Conservation (phyloP, 177 flowering plant species). For the Vitis hybrid region DNA sequence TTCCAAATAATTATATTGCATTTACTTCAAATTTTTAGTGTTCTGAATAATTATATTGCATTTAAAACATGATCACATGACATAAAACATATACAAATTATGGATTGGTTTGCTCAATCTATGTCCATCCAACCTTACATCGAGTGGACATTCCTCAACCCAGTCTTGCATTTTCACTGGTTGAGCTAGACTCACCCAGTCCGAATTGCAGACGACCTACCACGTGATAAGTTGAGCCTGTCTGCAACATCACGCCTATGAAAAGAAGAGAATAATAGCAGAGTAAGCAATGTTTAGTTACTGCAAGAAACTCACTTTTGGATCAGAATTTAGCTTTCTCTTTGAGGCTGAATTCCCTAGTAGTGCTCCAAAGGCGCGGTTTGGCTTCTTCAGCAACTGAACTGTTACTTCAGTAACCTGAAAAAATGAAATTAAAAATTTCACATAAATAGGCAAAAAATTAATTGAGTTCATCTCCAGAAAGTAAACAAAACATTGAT, state of each 20-base stretch:
- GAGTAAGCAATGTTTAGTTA: background rate
- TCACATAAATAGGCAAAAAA: background rate
- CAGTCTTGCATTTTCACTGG: too few species aligned
- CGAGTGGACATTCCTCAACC: too few species aligned
- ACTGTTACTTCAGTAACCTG: conserved; percentile 69
- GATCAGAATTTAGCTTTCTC: conserved; percentile 44
- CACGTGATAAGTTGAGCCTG: too few species aligned
- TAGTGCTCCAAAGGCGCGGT: conserved; percentile 76
- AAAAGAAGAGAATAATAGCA: background rate
- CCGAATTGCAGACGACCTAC: too few species aligned
- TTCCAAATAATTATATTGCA: too few species aligned
- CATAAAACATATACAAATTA: too few species aligned
- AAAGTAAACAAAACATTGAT: background rate
- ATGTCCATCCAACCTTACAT: too few species aligned
- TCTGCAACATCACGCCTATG: background rate
- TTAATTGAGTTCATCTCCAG: background rate
- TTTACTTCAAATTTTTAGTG: too few species aligned
- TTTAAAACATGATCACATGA: too few species aligned
- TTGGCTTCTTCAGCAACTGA: conserved; percentile 74
- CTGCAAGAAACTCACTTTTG: conserved; percentile 30
- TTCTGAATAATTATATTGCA: too few species aligned
- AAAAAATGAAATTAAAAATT: conserved; percentile 1
- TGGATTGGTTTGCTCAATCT: too few species aligned
- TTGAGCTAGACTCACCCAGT: too few species aligned
- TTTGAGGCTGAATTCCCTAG: conserved; percentile 57